Evolutionary conservation across 2,329 filamentous ascomycete genomes (phyloP).

Genomic region (Trichoderma semiorbis): DNA sequence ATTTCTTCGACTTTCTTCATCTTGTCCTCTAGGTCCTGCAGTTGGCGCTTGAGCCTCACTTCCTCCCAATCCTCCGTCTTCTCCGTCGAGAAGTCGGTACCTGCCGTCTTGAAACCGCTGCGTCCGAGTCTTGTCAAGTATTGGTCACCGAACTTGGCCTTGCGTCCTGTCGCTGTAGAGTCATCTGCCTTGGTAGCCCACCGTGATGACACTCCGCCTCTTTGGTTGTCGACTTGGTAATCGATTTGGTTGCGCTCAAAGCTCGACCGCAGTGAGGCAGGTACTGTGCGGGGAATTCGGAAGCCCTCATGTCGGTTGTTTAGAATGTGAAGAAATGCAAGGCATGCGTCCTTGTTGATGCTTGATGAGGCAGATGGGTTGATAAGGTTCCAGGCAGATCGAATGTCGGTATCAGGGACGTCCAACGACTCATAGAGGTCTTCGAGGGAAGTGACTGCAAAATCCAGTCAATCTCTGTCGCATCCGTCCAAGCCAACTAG

Average conservation of each 20-base stretch:
- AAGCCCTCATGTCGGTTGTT: conserved; percentile 94
- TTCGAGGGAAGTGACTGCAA: conserved; percentile 68
- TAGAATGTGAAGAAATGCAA: conserved; percentile 94
- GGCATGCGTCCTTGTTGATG: conserved; percentile 91
- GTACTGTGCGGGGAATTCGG: conserved; percentile 87
- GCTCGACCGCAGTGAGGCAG: conserved; percentile 81
- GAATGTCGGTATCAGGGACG: conserved; percentile 72
- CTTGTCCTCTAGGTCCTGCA: conserved; percentile 84
- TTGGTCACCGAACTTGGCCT: conserved; percentile 95
- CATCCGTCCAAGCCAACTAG: not conserved
- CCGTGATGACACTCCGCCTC: conserved; percentile 60
- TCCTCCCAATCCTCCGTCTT: conserved; percentile 97
- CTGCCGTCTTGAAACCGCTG: conserved; percentile 72
- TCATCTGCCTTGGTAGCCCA: conserved; percentile 81
- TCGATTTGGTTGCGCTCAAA: conserved; percentile 97
- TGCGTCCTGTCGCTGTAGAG: conserved; percentile 77
- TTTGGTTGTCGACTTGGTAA: conserved; percentile 82
- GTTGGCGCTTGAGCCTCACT: conserved; percentile 87
- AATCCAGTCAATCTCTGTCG: conserved; percentile 15
- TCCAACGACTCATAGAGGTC: conserved; percentile 81
- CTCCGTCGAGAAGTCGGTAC: conserved; percentile 84
- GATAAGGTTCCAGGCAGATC: conserved; percentile 94
- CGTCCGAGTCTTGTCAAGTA: conserved; percentile 90
- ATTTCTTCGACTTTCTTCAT: conserved; percentile 77
- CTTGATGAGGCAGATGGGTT: conserved; percentile 80